Evolutionary conservation across 2,329 filamentous ascomycete species (phyloP).

Genomic region (Colletotrichum somersetense): DNA sequence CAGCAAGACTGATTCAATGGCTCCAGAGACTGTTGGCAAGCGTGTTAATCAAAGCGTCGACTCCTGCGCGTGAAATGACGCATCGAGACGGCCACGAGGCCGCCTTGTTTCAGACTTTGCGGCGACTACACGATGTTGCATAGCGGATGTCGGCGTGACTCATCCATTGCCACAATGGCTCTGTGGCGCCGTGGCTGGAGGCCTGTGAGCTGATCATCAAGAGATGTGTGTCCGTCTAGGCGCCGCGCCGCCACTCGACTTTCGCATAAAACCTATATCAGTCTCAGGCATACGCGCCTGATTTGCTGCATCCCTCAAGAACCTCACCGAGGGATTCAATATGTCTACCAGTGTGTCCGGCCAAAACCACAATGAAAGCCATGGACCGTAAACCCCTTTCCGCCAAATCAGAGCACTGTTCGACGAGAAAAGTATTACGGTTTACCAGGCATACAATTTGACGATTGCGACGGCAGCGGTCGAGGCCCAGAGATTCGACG

Average conservation of each 20-base stretch:
- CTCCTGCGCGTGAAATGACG: background rate
- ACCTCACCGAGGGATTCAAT: too few species aligned
- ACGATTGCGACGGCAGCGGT: slow-evolving; percentile 67
- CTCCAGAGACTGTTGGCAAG: slow-evolving; percentile 14
- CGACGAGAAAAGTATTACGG: slow-evolving; percentile 65
- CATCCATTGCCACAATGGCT: background rate
- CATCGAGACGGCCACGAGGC: too few species aligned
- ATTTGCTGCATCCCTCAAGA: background rate
- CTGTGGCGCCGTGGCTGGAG: background rate
- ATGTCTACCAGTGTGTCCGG: background rate
- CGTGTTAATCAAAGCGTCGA: slow-evolving; percentile 27
- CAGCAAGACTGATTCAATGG: slow-evolving; percentile 17
- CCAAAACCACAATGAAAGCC: background rate
- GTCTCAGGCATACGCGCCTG: too few species aligned
- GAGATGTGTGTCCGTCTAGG: background rate
- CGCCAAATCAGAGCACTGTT: slow-evolving; percentile 67
- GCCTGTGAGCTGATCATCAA: background rate
- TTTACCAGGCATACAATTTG: slow-evolving; percentile 72
- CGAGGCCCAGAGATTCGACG: slow-evolving; percentile 62
- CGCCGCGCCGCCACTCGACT: background rate
- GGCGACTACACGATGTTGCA: background rate
- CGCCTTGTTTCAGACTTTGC: background rate
- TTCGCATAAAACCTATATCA: background rate
- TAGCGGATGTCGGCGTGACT: slow-evolving; percentile 1
- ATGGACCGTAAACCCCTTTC: background rate